These are phyloP conservation scores for Agrocybe chaxingu DNA, from an alignment of 768 basidiomycete genomes.

Conservation along the genomic window DNA sequence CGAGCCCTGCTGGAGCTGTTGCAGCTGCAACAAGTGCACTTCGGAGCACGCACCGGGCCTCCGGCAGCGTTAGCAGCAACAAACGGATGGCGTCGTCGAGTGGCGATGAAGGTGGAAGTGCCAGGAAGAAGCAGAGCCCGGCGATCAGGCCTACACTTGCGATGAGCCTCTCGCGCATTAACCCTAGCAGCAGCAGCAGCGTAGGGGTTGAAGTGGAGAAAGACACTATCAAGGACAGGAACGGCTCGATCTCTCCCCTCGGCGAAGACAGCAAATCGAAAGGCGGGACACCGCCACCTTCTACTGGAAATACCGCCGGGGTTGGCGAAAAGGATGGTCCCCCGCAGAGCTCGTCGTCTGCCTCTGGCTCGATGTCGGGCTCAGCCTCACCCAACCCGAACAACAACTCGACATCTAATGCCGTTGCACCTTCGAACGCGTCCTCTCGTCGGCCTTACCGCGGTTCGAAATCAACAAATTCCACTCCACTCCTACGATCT, in stretches of 20 bases:
- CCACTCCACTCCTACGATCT: conserved; percentile 49
- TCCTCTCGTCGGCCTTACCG: conserved; percentile 19
- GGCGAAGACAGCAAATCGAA: conserved; percentile 1
- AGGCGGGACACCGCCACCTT: conserved; percentile 3
- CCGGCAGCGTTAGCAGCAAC: conserved; percentile 19
- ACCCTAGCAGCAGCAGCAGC: neutral
- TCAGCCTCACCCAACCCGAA: conserved; percentile 13
- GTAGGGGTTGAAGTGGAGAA: conserved; percentile 1
- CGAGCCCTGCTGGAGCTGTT: neutral
- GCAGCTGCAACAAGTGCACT: neutral
- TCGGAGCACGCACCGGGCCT: neutral
- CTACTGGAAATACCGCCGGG: neutral
- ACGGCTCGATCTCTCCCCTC: conserved; percentile 13
- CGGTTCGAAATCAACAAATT: conserved; percentile 53
- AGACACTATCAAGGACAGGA: neutral
- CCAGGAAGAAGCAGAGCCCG: conserved; percentile 55
- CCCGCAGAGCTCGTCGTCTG: conserved; percentile 1
- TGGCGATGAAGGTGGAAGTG: conserved; percentile 44
- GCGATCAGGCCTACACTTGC: conserved; percentile 30
- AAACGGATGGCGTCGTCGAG: conserved; percentile 61
- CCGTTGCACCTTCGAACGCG: conserved; percentile 1
- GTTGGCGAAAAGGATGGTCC: neutral
- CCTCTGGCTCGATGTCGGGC: conserved; percentile 12
- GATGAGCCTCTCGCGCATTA: conserved; percentile 13
- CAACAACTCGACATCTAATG: neutral